Base-by-base conservation (phyloP, 2,329 filamentous ascomycete genomes). In the Elsinoe fawcettii region DNA sequence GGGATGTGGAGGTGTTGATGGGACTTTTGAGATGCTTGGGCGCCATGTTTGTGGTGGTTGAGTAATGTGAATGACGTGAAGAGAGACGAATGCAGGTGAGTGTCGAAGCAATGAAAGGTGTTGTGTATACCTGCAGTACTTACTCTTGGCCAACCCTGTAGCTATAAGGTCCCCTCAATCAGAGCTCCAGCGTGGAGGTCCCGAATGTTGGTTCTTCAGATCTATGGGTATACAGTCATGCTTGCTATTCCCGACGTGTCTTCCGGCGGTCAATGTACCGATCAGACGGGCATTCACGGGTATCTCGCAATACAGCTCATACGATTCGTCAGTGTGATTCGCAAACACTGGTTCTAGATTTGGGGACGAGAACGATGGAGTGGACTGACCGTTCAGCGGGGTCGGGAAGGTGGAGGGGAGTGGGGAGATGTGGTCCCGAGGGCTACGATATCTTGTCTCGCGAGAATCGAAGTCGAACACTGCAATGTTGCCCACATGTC, bases 11-110 rank as follows among this genome's bases (percentile, higher is more conserved):
- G 25, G 23, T 47, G 5, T 34, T 39, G 39, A 41, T 37, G 18
- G 32, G 53, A 16, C 34, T 18, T 22, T 58, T 58, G 16, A 58
- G 51, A 18, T 58, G 53, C 20, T 12, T 37, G 11, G 57, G 51
- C 16, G 57, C 49, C 57, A 58, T 58, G 30, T 12, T 57, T 41
- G 49, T n/a, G 32, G 20, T 14, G 11, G n/a, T n/a, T n/a, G n/a
- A n/a, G n/a, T n/a, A n/a, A n/a, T n/a, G n/a, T n/a, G n/a, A 11
- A 6, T 20, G 30, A 36, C 11, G 1, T 23, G 18, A 27, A 43
- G 43, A 27, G 12, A 22, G 18, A 14, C 8, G 49, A 37, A 14
- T 11, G 20, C 12, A 2, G 27, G 30, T 18, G 20, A 22, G 9
- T 6, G 49, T 2, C n/a, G 18, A 39, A 11, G 32, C 30, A 11